These are phyloP conservation scores for Cladorrhinum samala DNA, from an alignment of 495 filamentous ascomycete species.

Conservation along the genomic window DNA sequence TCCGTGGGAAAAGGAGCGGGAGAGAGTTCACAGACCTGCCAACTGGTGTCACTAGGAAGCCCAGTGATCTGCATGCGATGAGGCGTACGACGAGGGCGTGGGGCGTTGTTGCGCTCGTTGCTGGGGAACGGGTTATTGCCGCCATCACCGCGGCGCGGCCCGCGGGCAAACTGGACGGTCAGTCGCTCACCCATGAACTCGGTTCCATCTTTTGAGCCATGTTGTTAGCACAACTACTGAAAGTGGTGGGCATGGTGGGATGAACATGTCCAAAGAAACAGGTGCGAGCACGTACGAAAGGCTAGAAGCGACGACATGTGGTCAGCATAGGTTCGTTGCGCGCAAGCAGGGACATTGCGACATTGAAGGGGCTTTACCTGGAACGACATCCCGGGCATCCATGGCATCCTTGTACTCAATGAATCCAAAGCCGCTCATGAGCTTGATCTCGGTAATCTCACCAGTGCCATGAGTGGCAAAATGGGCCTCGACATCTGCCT, in stretches of 20 bases:
- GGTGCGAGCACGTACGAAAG: conserved; percentile 54
- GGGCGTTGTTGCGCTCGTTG: conserved; percentile 67
- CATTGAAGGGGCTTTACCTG: conserved; percentile 57
- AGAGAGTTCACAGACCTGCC: conserved; percentile 90
- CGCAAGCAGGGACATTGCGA: conserved; percentile 2
- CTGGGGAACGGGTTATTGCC: conserved; percentile 44
- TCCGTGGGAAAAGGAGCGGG: conserved; percentile 51
- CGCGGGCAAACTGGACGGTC: conserved; percentile 96
- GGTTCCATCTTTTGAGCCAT: conserved; percentile 70
- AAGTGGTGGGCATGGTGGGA: no score
- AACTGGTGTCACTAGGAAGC: conserved; percentile 96
- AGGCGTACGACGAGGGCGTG: conserved; percentile 88
- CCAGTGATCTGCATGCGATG: conserved; percentile 96
- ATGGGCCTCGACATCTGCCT: conserved; percentile 92
- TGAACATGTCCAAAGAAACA: no score
- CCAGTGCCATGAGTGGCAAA: conserved; percentile 93
- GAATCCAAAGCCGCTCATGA: conserved; percentile 99
- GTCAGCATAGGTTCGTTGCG: conserved; percentile 24
- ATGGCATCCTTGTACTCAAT: conserved; percentile 97
- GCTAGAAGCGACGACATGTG: conserved; percentile 30
- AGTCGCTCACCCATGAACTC: conserved; percentile 96
- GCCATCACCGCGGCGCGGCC: conserved; percentile 77
- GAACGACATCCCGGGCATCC: conserved; percentile 95
- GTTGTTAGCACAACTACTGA: conserved; percentile 35
- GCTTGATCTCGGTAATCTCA: conserved; percentile 96